These are phyloP conservation scores for Setaria viridis DNA, from an alignment of 202 grass and related monocot genomes.

Conservation along the genomic window DNA sequence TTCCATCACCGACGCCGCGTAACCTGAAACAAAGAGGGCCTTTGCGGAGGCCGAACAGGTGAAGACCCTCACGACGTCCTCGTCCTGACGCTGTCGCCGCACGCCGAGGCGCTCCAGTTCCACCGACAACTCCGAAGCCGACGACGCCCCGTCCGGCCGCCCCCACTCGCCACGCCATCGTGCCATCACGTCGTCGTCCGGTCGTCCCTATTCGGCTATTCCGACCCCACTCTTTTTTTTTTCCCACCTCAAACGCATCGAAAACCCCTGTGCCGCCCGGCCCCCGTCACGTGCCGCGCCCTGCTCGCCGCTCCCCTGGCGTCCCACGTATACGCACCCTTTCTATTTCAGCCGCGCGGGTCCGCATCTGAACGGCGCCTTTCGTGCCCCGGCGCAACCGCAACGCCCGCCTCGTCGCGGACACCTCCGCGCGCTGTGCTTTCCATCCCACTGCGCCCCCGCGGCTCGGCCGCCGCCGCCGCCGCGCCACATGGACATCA, in stretches of 20 bases:
- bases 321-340: neutral
- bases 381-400: neutral
- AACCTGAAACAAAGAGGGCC: too few relatives aligned
- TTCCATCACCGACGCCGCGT: too few relatives aligned
- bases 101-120: slow-evolving; percentile 17
- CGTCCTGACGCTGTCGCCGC: neutral
- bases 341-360: slow-evolving; percentile 10
- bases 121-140: neutral
- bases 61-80: neutral
- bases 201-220: neutral
- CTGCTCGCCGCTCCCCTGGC: neutral
- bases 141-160: neutral
- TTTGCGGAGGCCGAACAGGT: neutral
- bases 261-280: slow-evolving; percentile 12
- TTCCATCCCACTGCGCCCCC: neutral
- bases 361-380: neutral
- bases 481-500: slow-evolving; percentile 48
- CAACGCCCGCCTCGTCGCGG: neutral
- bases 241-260: slow-evolving; percentile 24
- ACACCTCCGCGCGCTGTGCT: neutral
- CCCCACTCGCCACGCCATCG: neutral
- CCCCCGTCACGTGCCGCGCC: neutral
- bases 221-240: neutral
- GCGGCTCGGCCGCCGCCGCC: neutral
- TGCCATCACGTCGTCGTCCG: slow-evolving; percentile 7